phyloP scores from a whole-genome alignment of 495 filamentous ascomycete genomes.

The Gamarada debralockiae region DNA sequence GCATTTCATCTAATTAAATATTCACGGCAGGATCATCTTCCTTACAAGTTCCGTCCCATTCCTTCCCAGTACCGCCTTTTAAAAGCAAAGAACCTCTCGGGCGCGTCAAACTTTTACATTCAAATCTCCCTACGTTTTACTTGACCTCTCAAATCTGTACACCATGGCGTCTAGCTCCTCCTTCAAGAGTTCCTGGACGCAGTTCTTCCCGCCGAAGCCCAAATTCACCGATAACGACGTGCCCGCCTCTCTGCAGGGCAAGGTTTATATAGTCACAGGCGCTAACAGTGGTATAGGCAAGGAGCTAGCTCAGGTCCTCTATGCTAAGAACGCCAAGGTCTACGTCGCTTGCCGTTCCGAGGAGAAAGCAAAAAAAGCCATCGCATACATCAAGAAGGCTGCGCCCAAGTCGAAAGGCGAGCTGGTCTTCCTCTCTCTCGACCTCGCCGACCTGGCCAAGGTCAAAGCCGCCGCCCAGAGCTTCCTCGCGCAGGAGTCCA shows the following conservation, averaged over 20 bases:
- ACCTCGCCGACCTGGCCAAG: slow-evolving; percentile 33
- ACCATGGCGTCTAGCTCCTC: neutral
- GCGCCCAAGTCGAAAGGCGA: slow-evolving; percentile 19
- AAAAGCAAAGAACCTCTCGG: too few relatives aligned
- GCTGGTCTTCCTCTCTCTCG: slow-evolving; percentile 38
- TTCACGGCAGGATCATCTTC: too few relatives aligned
- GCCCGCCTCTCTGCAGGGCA: neutral
- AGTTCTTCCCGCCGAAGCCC: slow-evolving; percentile 7
- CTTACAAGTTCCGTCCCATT: too few relatives aligned
- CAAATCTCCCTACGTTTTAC: too few relatives aligned
- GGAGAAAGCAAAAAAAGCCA: slow-evolving; percentile 47
- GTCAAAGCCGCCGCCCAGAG: slow-evolving; percentile 23
- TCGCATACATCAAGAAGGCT: slow-evolving; percentile 37
- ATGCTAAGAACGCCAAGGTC: slow-evolving; percentile 53
- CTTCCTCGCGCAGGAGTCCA: slow-evolving; percentile 33
- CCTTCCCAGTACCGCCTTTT: too few relatives aligned
- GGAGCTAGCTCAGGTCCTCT: slow-evolving; percentile 58
- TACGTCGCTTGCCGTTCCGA: slow-evolving; percentile 58
- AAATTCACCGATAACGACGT: slow-evolving; percentile 7
- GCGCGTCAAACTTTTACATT: too few relatives aligned
- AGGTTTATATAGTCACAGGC: slow-evolving; percentile 23
- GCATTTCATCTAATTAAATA: too few relatives aligned
- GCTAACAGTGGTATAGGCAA: slow-evolving; percentile 51
- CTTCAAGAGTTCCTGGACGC: neutral
- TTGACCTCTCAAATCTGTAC: neutral